Conservation (phyloP, 2,329 filamentous ascomycete species). For the Neonectria magnoliae region DNA sequence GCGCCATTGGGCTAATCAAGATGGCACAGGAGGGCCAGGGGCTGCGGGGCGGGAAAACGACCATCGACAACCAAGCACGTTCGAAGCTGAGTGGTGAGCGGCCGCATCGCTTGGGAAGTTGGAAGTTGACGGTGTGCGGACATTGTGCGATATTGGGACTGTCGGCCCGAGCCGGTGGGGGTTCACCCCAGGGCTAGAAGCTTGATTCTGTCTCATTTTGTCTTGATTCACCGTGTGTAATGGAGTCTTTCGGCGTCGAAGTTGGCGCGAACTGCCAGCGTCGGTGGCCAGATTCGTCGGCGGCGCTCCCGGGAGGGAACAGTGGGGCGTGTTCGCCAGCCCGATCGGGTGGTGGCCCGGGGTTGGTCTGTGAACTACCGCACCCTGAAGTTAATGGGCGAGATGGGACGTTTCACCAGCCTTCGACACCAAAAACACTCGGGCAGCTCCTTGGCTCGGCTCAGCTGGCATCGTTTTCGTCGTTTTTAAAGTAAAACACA, state of each 20-base stretch:
- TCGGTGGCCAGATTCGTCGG: neutral
- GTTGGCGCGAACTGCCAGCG: slow-evolving; percentile 1
- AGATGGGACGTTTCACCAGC: neutral
- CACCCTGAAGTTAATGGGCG: neutral
- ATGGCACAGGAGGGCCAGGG: slow-evolving; percentile 9
- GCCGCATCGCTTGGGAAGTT: neutral
- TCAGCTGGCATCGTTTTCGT: neutral
- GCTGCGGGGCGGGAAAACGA: neutral
- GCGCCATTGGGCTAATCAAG: slow-evolving; percentile 24
- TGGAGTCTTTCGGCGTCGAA: neutral
- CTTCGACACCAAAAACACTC: neutral
- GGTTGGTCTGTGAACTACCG: neutral
- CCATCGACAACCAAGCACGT: neutral
- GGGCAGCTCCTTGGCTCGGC: neutral
- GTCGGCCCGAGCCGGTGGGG: slow-evolving; percentile 17
- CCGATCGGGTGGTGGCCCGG: neutral
- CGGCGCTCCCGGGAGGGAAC: neutral
- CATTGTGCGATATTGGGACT: slow-evolving; percentile 15
- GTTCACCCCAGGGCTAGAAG: slow-evolving; percentile 6
- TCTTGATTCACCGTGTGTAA: neutral
- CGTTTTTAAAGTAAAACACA: neutral
- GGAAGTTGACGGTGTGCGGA: neutral
- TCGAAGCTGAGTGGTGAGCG: slow-evolving; percentile 1
- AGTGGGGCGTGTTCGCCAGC: neutral
- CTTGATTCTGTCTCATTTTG: neutral